These are phyloP conservation scores for Monosporascus sp. DNA, from an alignment of 2,329 filamentous ascomycete genomes.

Conservation along the genomic window DNA sequence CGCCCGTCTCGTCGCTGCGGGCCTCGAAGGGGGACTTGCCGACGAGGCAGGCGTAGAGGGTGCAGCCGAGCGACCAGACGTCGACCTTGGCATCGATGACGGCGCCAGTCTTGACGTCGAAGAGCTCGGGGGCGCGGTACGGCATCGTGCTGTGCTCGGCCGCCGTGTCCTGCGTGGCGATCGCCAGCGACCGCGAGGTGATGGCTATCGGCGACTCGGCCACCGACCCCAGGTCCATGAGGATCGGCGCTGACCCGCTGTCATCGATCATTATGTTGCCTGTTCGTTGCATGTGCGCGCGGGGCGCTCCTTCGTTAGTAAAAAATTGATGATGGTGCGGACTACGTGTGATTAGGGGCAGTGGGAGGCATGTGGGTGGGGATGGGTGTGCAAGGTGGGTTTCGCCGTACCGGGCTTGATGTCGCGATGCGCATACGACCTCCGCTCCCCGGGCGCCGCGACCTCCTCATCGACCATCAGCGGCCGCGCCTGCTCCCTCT, in stretches of 20 bases:
- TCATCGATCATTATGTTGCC: slow-evolving; percentile 98
- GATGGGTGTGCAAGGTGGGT: not conserved
- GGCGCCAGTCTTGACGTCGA: slow-evolving; percentile 91
- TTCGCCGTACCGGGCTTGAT: slow-evolving; percentile 79
- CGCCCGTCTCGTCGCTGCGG: slow-evolving; percentile 91
- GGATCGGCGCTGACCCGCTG: slow-evolving; percentile 77
- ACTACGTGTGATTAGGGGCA: not conserved
- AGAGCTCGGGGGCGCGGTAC: slow-evolving; percentile 94
- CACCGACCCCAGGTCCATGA: slow-evolving; percentile 96
- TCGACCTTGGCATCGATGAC: slow-evolving; percentile 95
- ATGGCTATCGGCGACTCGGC: slow-evolving; percentile 83
- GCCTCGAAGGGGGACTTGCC: slow-evolving; percentile 97
- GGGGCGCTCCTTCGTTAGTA: not conserved
- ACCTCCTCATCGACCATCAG: slow-evolving; percentile 77
- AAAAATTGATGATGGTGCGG: not conserved
- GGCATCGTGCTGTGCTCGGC: slow-evolving; percentile 98
- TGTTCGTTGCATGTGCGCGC: slow-evolving; percentile 17
- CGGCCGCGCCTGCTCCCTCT: slow-evolving; percentile 71
- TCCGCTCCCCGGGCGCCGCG: slow-evolving; percentile 60
- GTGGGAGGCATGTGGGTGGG: not conserved
- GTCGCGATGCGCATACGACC: slow-evolving; percentile 89
- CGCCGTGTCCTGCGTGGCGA: slow-evolving; percentile 89
- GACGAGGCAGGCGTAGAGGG: slow-evolving; percentile 93
- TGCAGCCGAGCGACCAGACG: slow-evolving; percentile 96
- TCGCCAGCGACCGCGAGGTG: slow-evolving; percentile 81